Evolutionary conservation across 1,284 basidiomycete species (phyloP).

Genomic region (Irpex lacteus): DNA sequence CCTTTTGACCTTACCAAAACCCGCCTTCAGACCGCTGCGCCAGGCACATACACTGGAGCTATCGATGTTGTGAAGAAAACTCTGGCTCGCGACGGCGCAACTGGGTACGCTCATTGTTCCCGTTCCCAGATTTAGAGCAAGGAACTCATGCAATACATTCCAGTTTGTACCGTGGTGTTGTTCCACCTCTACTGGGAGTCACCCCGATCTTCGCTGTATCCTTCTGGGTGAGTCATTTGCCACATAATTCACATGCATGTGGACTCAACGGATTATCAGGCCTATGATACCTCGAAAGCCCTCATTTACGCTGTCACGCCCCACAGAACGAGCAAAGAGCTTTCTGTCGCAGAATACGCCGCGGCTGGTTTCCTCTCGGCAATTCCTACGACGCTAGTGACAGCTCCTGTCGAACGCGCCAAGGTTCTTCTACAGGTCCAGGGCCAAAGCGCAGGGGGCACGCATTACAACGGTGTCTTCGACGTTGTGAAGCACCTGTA

Average conservation of each 20-base stretch:
- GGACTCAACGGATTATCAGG: constrained; percentile 45
- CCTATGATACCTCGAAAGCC: constrained; percentile 93
- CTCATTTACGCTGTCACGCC: constrained; percentile 77
- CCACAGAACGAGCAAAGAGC: constrained; percentile 57
- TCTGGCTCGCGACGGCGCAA: constrained; percentile 84
- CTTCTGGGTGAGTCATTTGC: constrained; percentile 76
- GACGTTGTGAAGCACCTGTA: constrained; percentile 94
- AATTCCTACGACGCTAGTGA: constrained; percentile 88
- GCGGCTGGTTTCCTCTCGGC: constrained; percentile 94
- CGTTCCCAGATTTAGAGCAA: no score
- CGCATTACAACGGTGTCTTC: constrained; percentile 87
- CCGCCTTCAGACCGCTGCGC: constrained; percentile 88
- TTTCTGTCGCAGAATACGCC: constrained; percentile 86
- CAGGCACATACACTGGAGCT: constrained; percentile 90
- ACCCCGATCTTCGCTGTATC: constrained; percentile 99
- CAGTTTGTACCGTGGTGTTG: constrained; percentile 95
- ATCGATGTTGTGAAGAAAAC: constrained; percentile 93
- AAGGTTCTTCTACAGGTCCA: constrained; percentile 90
- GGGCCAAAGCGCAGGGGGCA: constrained; percentile 87
- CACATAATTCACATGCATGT: neutral
- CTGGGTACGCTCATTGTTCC: no score
- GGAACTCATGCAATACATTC: neutral
- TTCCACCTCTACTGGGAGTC: constrained; percentile 93
- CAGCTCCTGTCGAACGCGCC: constrained; percentile 94
- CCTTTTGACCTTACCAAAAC: constrained; percentile 99